phyloP scores from a whole-genome alignment of 306 rosid genomes.

The Quillaja saponaria region DNA sequence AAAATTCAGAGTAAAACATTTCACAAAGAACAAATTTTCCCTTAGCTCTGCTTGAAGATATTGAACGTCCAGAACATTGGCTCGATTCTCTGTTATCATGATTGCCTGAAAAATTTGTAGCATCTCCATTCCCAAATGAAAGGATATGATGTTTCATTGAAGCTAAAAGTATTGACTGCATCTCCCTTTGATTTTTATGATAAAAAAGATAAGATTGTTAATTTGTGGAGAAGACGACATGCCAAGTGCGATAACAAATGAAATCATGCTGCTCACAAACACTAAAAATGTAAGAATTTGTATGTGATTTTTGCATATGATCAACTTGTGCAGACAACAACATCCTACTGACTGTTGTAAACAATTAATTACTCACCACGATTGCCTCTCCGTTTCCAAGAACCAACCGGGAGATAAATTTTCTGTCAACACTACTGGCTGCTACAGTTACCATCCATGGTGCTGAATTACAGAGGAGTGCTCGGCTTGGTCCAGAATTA shows the following conservation, averaged over 20 bases:
- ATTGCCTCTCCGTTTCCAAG: constrained; percentile 23
- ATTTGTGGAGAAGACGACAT: too few species aligned
- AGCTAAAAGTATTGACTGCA: constrained; percentile 9
- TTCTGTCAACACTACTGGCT: constrained; percentile 32
- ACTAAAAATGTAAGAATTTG: too few species aligned
- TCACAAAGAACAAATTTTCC: constrained; percentile 34
- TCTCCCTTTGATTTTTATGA: constrained; percentile 18
- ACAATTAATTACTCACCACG: not conserved
- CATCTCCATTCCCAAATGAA: constrained; percentile 38
- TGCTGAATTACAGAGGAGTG: not conserved
- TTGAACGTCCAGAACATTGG: not conserved
- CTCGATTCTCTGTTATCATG: not conserved
- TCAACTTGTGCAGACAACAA: not conserved
- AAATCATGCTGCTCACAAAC: too few species aligned
- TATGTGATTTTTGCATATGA: not conserved
- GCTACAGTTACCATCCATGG: constrained; percentile 33
- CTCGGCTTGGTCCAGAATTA: constrained; percentile 25
- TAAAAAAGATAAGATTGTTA: too few species aligned
- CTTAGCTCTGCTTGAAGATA: constrained; percentile 16
- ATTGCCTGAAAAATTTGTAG: constrained; percentile 28
- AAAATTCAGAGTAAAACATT: not conserved
- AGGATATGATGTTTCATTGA: not conserved
- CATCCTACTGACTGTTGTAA: not conserved
- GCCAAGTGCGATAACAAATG: too few species aligned
- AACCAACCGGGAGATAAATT: constrained; percentile 4